phyloP scores from a whole-genome alignment of 2,329 filamentous ascomycete species.

The Byssoonygena ceratinophila region DNA sequence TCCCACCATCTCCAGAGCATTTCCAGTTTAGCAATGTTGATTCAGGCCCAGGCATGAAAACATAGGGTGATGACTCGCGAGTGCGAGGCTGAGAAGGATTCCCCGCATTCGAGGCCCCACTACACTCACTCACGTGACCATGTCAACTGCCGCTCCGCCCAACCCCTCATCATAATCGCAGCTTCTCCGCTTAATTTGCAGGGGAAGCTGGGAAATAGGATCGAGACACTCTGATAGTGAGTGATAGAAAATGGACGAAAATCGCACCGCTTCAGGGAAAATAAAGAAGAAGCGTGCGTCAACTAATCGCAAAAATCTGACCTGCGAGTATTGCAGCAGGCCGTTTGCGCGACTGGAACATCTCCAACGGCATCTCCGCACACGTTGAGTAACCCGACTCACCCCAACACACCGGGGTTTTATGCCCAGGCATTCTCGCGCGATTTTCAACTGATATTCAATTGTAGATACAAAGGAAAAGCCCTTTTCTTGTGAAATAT shows the following conservation, averaged over 20 bases:
- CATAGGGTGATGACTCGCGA: no score
- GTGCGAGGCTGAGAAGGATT: not conserved
- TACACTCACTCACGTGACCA: constrained; percentile 3
- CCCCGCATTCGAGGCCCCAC: constrained; percentile 1
- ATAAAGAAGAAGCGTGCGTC: constrained; percentile 33
- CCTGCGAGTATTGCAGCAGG: constrained; percentile 40
- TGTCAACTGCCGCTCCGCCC: not conserved
- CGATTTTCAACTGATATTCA: constrained; percentile 19
- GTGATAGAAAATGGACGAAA: constrained; percentile 29
- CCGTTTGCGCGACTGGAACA: constrained; percentile 41
- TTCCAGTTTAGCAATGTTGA: no score
- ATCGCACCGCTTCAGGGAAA: constrained; percentile 28
- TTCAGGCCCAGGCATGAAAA: no score
- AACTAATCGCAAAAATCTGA: constrained; percentile 38
- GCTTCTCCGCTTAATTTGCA: constrained; percentile 11
- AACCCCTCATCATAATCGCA: constrained; percentile 7
- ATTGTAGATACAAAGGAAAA: constrained; percentile 41
- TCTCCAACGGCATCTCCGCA: constrained; percentile 43
- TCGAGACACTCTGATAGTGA: not conserved
- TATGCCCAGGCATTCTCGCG: constrained; percentile 2
- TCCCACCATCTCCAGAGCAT: no score
- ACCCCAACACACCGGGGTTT: constrained; percentile 2
- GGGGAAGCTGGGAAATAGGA: constrained; percentile 4
- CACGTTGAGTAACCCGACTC: constrained; percentile 35
- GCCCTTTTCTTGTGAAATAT: constrained; percentile 42